A percentile compares a stretch with the other conserved stretches of the same genome.
Evolutionary conservation across 768 basidiomycete genomes (phyloP).

Genomic region (Tubosaeta sp.): DNA sequence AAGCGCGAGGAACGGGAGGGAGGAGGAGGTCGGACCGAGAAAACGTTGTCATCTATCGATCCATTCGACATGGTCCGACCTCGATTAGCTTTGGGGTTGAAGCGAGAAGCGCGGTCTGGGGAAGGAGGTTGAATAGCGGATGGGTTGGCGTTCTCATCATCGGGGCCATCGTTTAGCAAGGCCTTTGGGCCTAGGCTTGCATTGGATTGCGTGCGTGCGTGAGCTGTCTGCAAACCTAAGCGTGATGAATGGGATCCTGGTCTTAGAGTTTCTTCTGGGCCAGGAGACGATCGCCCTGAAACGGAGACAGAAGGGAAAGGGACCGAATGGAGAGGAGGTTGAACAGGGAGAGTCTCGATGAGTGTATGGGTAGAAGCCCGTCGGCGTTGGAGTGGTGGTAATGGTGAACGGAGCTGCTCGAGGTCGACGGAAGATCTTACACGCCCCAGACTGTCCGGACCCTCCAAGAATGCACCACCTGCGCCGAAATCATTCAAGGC

Average conservation of each 20-base stretch:
- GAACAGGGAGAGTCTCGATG: constrained; percentile 39
- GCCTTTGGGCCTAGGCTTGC: constrained; percentile 48
- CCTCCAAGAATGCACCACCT: constrained; percentile 45
- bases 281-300: constrained; percentile 44
- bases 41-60: constrained; percentile 57
- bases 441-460: constrained; percentile 34
- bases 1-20: constrained; percentile 62
- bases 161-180: constrained; percentile 38
- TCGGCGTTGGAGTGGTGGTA: constrained; percentile 42
- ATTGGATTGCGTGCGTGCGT: constrained; percentile 47
- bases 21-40: constrained; percentile 64
- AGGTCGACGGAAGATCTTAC: constrained; percentile 60
- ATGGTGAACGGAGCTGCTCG: constrained; percentile 40
- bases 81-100: constrained; percentile 38
- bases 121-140: constrained; percentile 36
- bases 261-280: constrained; percentile 36
- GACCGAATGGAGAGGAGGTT: constrained; percentile 44
- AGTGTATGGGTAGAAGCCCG: constrained; percentile 48
- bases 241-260: constrained; percentile 33
- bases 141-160: constrained; percentile 29
- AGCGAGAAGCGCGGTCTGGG: constrained; percentile 38
- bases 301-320: constrained; percentile 62
- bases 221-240: constrained; percentile 31
- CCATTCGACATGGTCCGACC: constrained; percentile 43
- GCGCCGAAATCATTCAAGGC: constrained; percentile 50